Conservation (phyloP, 306 rosid species). For the Quercus rubra region DNA sequence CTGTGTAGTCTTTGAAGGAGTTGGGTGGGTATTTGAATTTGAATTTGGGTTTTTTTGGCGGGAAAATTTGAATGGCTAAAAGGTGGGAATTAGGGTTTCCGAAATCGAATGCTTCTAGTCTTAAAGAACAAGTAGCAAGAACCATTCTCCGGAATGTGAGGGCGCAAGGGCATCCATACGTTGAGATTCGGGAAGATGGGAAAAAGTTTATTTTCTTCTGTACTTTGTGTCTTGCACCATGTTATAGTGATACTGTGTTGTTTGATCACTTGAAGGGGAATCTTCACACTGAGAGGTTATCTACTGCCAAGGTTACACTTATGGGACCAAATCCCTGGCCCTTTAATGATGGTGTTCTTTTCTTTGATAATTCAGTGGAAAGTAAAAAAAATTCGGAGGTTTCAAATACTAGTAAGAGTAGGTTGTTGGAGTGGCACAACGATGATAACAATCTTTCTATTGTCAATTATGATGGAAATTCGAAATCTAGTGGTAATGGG, state of each 20-base stretch:
- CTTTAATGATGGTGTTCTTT: slow-evolving; percentile 76
- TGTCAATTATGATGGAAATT: slow-evolving; percentile 47
- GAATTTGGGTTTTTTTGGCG: slow-evolving; percentile 11
- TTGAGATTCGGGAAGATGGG: slow-evolving; percentile 82
- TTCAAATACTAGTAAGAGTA: slow-evolving; percentile 23
- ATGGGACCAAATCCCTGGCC: slow-evolving; percentile 87
- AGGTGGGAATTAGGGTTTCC: slow-evolving; percentile 55
- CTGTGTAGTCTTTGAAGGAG: slow-evolving; percentile 1
- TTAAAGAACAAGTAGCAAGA: slow-evolving; percentile 62
- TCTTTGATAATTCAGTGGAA: slow-evolving; percentile 55
- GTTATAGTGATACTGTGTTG: slow-evolving; percentile 67
- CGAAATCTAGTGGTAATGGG: slow-evolving; percentile 1
- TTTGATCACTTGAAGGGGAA: slow-evolving; percentile 84
- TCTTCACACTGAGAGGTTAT: slow-evolving; percentile 61
- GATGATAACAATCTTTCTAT: slow-evolving; percentile 55
- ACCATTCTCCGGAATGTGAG: slow-evolving; percentile 69
- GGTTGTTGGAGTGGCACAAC: slow-evolving; percentile 42
- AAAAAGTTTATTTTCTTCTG: slow-evolving; percentile 73
- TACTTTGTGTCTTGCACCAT: slow-evolving; percentile 69
- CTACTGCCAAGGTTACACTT: slow-evolving; percentile 68
- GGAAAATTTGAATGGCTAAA: slow-evolving; percentile 53
- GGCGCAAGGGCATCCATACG: slow-evolving; percentile 76
- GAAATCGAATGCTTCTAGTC: slow-evolving; percentile 32
- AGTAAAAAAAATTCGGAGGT: slow-evolving; percentile 27
- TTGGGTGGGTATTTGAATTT: slow-evolving; percentile 1